Evolutionary conservation across 192 early-diverging fungal species (phyloP).

Genomic region (Chytriomyces confervae): DNA sequence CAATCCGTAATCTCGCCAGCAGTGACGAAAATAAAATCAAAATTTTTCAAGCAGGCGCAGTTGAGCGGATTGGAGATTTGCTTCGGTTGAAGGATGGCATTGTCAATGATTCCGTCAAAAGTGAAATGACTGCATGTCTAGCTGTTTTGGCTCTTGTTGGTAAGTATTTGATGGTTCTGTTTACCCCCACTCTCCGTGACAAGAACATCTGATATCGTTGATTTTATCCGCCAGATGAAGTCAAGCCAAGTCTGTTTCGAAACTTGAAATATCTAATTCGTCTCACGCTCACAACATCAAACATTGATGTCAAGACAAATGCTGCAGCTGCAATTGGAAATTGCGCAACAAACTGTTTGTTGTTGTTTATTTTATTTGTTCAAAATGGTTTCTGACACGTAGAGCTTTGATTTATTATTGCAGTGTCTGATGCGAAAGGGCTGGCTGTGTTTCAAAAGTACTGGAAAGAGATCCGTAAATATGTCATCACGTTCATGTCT

Average conservation of each 20-base stretch:
- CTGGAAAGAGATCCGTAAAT: constrained; percentile 71
- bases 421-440: not conserved
- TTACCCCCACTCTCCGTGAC: not conserved
- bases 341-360: constrained; percentile 61
- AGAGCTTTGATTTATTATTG: constrained; percentile 45
- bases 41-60: constrained; percentile 77
- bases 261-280: constrained; percentile 71
- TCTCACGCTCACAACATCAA: constrained; percentile 61
- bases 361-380: not conserved
- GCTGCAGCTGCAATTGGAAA: constrained; percentile 80
- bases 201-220: not conserved
- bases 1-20: constrained; percentile 81
- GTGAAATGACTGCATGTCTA: constrained; percentile 82
- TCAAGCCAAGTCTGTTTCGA: constrained; percentile 40
- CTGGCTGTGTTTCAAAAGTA: constrained; percentile 62
- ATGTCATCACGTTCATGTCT: constrained; percentile 71
- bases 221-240: constrained; percentile 12
- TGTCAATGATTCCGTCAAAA: constrained; percentile 10
- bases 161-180: constrained; percentile 33
- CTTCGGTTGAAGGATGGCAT: constrained; percentile 40
- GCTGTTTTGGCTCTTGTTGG: constrained; percentile 75
- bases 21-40: constrained; percentile 77
- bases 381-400: constrained; percentile 51
- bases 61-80: constrained; percentile 73
- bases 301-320: constrained; percentile 77